Percentiles rank a stretch among this genome's conserved stretches.
phyloP scores from a whole-genome alignment of 2,329 filamentous ascomycete species.

The Xylariaceae sp. region DNA sequence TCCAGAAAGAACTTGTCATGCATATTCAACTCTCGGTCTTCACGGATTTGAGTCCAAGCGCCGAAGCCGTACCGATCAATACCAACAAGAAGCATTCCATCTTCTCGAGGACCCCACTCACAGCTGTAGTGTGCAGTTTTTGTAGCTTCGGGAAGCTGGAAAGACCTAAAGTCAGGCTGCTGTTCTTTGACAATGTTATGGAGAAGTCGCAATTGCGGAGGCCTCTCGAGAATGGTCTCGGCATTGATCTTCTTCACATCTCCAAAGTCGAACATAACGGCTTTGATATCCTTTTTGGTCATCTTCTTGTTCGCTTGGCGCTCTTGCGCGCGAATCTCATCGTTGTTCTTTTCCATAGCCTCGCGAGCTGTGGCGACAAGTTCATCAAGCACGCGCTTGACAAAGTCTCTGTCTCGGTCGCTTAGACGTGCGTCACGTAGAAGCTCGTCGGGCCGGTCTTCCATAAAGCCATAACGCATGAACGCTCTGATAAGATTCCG shows the following conservation, averaged over 20 bases:
- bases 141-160: constrained; percentile 83
- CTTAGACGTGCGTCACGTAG: constrained; percentile 78
- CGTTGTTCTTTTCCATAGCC: constrained; percentile 62
- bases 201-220: constrained; percentile 80
- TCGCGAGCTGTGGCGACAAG: constrained; percentile 57
- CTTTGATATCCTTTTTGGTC: constrained; percentile 97
- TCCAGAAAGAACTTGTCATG: constrained; percentile 91
- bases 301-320: constrained; percentile 74
- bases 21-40: constrained; percentile 82
- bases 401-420: constrained; percentile 74
- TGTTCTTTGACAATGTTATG: constrained; percentile 64
- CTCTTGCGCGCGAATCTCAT: constrained; percentile 72
- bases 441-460: constrained; percentile 82
- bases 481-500: constrained; percentile 87
- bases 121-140: constrained; percentile 90
- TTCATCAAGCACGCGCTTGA: constrained; percentile 70
- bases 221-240: constrained; percentile 88
- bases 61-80: constrained; percentile 93
- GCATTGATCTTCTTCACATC: constrained; percentile 94
- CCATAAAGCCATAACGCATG: constrained; percentile 83
- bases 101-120: constrained; percentile 86
- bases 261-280: constrained; percentile 88
- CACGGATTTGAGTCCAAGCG: constrained; percentile 89
- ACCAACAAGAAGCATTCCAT: constrained; percentile 93
- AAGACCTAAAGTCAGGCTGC: constrained; percentile 65